phyloP scores from a whole-genome alignment of 805 yeast genomes.

The Wickerhamomyces rabaulensis region DNA sequence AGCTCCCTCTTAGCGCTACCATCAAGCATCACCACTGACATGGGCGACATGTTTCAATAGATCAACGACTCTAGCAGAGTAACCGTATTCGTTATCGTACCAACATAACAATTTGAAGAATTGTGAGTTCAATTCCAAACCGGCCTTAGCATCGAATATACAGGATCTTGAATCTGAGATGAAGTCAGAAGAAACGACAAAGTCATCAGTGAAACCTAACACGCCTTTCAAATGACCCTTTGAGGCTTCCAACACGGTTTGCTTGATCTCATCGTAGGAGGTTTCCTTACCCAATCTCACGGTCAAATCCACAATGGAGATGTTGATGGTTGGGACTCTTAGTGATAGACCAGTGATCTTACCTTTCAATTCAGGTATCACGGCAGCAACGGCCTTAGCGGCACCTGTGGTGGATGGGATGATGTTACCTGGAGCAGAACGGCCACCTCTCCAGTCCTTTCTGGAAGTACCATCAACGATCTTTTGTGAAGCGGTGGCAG shows the following conservation, averaged over 20 bases:
- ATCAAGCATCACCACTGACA: slow-evolving; percentile 11
- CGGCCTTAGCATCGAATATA: slow-evolving; percentile 87
- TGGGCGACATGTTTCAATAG: slow-evolving; percentile 72
- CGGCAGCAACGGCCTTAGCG: slow-evolving; percentile 96
- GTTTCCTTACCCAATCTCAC: slow-evolving; percentile 73
- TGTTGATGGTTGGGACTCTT: slow-evolving; percentile 92
- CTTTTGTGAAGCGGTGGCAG: slow-evolving; percentile 95
- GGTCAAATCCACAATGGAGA: slow-evolving; percentile 90
- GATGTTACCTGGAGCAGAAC: slow-evolving; percentile 93
- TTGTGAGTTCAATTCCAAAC: slow-evolving; percentile 80
- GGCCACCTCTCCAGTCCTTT: slow-evolving; percentile 99
- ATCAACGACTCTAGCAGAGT: slow-evolving; percentile 95
- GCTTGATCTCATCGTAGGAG: slow-evolving; percentile 78
- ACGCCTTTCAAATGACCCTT: slow-evolving; percentile 77
- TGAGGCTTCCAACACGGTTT: slow-evolving; percentile 69
- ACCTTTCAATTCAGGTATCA: slow-evolving; percentile 85
- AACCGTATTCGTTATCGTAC: slow-evolving; percentile 96
- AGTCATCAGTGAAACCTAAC: slow-evolving; percentile 87
- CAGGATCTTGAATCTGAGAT: slow-evolving; percentile 79
- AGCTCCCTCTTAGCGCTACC: too few relatives aligned
- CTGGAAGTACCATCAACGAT: slow-evolving; percentile 95
- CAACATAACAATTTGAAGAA: slow-evolving; percentile 89
- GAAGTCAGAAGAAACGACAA: slow-evolving; percentile 89
- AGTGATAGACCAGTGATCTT: slow-evolving; percentile 91
- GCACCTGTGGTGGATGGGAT: slow-evolving; percentile 97